These are phyloP conservation scores for Mycena pura DNA, from an alignment of 768 basidiomycete genomes.

Conservation along the genomic window DNA sequence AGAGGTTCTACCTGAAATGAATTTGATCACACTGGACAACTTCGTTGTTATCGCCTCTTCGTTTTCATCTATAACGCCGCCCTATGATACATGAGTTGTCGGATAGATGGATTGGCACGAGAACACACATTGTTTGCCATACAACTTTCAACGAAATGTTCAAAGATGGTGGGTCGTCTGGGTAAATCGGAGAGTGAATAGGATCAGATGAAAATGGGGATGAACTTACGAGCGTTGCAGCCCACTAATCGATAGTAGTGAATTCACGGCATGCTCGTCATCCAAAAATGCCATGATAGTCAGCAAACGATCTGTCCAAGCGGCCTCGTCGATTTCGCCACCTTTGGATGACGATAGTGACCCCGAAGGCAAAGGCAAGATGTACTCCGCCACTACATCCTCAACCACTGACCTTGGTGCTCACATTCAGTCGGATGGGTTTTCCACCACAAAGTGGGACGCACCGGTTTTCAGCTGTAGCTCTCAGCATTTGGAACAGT, in stretches of 20 bases:
- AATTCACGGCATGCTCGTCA: slow-evolving; percentile 56
- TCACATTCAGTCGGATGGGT: background rate
- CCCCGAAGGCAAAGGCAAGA: slow-evolving; percentile 77
- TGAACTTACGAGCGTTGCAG: slow-evolving; percentile 66
- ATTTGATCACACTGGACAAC: slow-evolving; percentile 61
- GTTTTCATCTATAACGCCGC: slow-evolving; percentile 87
- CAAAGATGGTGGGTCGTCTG: slow-evolving; percentile 75
- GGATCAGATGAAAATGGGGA: background rate
- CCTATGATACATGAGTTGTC: slow-evolving; percentile 52
- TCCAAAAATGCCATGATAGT: slow-evolving; percentile 74
- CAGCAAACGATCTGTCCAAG: slow-evolving; percentile 87
- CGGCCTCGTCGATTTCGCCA: slow-evolving; percentile 73
- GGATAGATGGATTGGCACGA: background rate
- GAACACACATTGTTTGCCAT: slow-evolving; percentile 83
- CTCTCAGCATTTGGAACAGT: slow-evolving; percentile 63
- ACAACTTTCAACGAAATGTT: slow-evolving; percentile 75
- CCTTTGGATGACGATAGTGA: slow-evolving; percentile 52
- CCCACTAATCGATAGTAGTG: slow-evolving; percentile 65
- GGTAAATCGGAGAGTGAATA: slow-evolving; percentile 1
- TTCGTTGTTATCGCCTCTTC: slow-evolving; percentile 66
- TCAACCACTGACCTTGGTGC: slow-evolving; percentile 63
- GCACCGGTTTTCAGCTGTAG: slow-evolving; percentile 65
- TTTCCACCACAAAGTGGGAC: slow-evolving; percentile 15
- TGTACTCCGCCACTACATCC: slow-evolving; percentile 70
- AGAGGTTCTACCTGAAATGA: slow-evolving; percentile 62